A percentile compares a stretch with the other conserved stretches of the same genome.
phyloP scores from a whole-genome alignment of 1,284 basidiomycete genomes.

The Ustilago nuda region DNA sequence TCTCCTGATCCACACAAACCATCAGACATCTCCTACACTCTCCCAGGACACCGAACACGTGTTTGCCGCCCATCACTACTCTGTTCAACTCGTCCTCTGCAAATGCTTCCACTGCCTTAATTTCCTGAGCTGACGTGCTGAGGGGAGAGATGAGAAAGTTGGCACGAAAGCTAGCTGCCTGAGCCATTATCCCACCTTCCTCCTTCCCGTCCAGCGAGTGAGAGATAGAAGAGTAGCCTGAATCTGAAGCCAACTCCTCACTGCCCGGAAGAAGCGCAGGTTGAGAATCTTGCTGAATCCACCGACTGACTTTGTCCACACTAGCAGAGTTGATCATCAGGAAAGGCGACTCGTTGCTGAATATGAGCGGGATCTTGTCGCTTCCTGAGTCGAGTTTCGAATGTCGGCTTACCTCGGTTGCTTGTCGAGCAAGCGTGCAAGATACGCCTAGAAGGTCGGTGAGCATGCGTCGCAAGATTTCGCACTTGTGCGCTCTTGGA shows the following conservation, averaged over 20 bases:
- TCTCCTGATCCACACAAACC: slow-evolving; percentile 52
- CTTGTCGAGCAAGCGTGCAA: slow-evolving; percentile 48
- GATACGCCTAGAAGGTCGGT: slow-evolving; percentile 38
- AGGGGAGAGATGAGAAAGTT: slow-evolving; percentile 50
- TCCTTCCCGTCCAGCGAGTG: background rate
- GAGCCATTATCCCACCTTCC: background rate
- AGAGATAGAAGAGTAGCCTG: slow-evolving; percentile 38
- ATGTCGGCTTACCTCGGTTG: slow-evolving; percentile 24
- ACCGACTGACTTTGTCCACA: slow-evolving; percentile 40
- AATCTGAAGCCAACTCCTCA: slow-evolving; percentile 40
- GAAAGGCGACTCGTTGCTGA: slow-evolving; percentile 61
- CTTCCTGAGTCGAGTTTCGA: slow-evolving; percentile 30
- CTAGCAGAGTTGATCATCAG: slow-evolving; percentile 48
- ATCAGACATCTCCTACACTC: slow-evolving; percentile 54
- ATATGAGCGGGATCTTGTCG: slow-evolving; percentile 47
- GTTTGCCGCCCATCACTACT: slow-evolving; percentile 33
- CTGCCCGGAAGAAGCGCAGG: background rate
- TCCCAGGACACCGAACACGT: slow-evolving; percentile 48
- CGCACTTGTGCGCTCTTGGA: slow-evolving; percentile 31
- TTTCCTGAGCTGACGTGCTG: background rate
- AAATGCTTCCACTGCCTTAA: slow-evolving; percentile 8
- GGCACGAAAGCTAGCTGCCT: slow-evolving; percentile 48
- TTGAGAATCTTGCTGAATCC: slow-evolving; percentile 24
- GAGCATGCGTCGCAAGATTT: slow-evolving; percentile 27
- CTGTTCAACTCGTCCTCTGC: slow-evolving; percentile 34